Evolutionary conservation across 1,284 basidiomycete genomes (phyloP), one percentile per base, ranked within the genome.

Genomic region (Irpex sp.): DNA sequence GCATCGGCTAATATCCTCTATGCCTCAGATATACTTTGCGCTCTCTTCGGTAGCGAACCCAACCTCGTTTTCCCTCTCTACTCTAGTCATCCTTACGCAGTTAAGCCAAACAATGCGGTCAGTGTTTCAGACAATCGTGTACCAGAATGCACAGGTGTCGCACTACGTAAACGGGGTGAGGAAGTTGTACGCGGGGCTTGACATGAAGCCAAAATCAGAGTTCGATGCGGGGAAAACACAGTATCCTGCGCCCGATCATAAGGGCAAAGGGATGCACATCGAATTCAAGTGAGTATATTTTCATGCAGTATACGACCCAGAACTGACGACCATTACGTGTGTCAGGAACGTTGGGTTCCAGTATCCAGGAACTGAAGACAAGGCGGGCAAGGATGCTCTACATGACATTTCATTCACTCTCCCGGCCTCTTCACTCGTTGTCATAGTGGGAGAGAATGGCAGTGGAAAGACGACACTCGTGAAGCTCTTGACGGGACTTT

Each of bases 401-500:
- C 75, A 72, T 3, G 75, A 86, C 50, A 78, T 87, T 19, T 89
- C 85, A 0, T 90, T 91, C 74, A 87, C 79, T 67, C 83, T 92
- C 33, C 61, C 57, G 6, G 31, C 62, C 3, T 65, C 62, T 2
- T 60, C 79, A 43, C 76, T 65, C 6, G 59, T 89, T 84, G 80
- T 92, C 59, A 86, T 92, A 56, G 86, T 92, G 0, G 89, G 89
- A 5, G 78, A 77, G 17, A 91, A 91, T 66, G 89, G 89, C 8
- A 86, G 84, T 1, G 88, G 88, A 4, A 92, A 92, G 72, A 87
- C 85, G 65, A 90, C 89, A 2, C 81, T 91, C 43, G 74, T 92
- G 47, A 91, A 90, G 68, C 77, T 92, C 26, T 81, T 90, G 19
- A 72, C 84, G 31, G 81, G 88, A 31, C 71, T 92, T 49, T 87